Evolutionary conservation across 75 land plant genomes (phyloP), one percentile per base, ranked within the genome.

Genomic region (Adiantum capillusveneris): DNA sequence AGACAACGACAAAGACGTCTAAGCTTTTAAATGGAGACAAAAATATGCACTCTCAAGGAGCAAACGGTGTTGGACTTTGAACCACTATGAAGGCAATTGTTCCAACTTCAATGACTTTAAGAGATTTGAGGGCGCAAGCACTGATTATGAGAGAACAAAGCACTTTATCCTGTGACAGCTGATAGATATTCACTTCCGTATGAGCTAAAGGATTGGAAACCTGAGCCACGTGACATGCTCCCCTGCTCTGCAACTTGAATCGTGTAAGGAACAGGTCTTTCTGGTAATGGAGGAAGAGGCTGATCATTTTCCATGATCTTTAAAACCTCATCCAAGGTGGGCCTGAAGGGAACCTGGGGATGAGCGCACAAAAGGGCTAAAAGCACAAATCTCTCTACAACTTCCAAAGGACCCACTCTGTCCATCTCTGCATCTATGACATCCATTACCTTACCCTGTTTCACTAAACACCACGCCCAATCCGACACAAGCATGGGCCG

Each of bases 381-480:
- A 36, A 58, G 26, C 30, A 82, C 48, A 44, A 86, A 83, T 39
- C 91, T 68, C 65, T 80, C 82, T 81, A 83, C 78, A 24, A 80
- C 72, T 1, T 46, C 75, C 56, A 44, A 74, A 11, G 81, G 74
- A 31, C 67, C 27, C 51, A 69, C 71, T 5, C 48, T 67, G 56
- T 12, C 34, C 43, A 52, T 76, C 76, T 59, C 18, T 58, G 65
- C 53, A 74, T n/a, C n/a, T n/a, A n/a, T n/a, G n/a, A n/a, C n/a
- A n/a, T n/a, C n/a, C n/a, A n/a, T n/a, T n/a, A n/a, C 56, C 44
- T 69, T 70, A 16, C 87, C 87, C 2, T 60, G 56, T 53, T 83
- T 83, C 49, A 82, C 70, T 43, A 86, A 42, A 21, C 74, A 63
- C 90, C 90, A 86, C 7, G 76, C 90, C 90, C 90, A 86, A 67